Base-by-base conservation (phyloP, 768 basidiomycete species). In the Solioccasus polychromus region DNA sequence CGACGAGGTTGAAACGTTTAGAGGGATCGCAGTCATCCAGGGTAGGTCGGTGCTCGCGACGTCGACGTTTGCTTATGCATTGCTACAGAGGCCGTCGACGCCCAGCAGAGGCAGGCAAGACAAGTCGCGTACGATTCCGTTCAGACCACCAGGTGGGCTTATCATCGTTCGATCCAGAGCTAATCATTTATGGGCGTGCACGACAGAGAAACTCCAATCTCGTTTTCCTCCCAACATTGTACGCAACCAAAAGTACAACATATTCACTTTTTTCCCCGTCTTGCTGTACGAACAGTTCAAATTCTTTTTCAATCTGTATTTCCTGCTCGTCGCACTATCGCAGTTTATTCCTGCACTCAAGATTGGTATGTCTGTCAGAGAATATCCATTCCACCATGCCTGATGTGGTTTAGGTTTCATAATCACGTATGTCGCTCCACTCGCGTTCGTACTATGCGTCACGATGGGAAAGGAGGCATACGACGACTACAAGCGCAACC, bases 281-380 rank as follows among this genome's bases (percentile, higher is more conserved):
- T 94, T 98, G 35, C 82, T 98, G 64, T 98, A 97, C 67, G 94
- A 98, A 66, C 95, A 98, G 65, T 99, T 98, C 85, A 98, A 97
- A 68, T 97, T 95, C 76, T 99, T 99, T 74, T 98, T 96, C 82
- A 99, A 98, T 63, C 77, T 97, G 7, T 99, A 98, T 68, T 99
- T 99, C 63, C 80, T 98, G 10, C 83, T 98, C 19, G 96, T 99
- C 29, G 96, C 96, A 0, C 75, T 98, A 8, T 92, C 89, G 8
- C 96, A 98, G 67, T 96, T 99, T 61, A 72, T 99, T 15, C 96
- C 96, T 12, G 88, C 93, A 0, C 79, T 99, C 48, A 93, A 92
- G 71, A 99, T 96, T 48, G 94, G 93, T 92, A 42, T 36, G 80
- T 71, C 23, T 17, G 40, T 26, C 35, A 34, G 1, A 36, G 23